Evolutionary conservation across 208 protist genomes (phyloP), one percentile per base, ranked within the genome.

Genomic region (Lotmaria passim): DNA sequence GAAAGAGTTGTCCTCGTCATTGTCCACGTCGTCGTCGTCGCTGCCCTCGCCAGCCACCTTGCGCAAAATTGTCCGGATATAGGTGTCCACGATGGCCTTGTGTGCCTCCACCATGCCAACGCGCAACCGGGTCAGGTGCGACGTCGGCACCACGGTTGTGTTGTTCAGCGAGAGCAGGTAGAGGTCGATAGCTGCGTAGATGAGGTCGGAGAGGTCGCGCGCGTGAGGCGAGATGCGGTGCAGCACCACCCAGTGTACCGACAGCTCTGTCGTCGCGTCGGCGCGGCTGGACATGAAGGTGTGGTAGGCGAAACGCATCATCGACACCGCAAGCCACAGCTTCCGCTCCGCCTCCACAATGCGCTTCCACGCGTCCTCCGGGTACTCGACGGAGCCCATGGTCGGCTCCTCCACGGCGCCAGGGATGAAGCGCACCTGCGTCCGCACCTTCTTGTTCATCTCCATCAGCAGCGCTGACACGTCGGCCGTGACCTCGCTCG

Each of bases 191-290:
- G 85, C 60, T 38, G 91, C 81, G 75, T 91, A 94, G 31, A 96
- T 63, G 56, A 96, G 79, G 70, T 96, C 91, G 7, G 85, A 89
- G 33, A 96, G 59, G 61, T 96, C 87, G 58, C 82, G 79, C 14
- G 89, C 84, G 70, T 90, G 75, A 3, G 87, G 86, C 19, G 89
- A 81, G 58, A 96, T 96, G 68, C 89, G 91, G 34, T 93, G 86
- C 47, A 96, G 79, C 57, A 94, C 86, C 30, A 96, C 91, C 91
- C 91, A 96, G 78, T 96, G 91, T 39, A 96, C 87, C 30, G 85
- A 93, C 26, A 94, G 56, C 48, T 86, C 86, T 14, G 69, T 74
- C 31, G 55, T 70, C 24, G 74, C 33, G 77, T 86, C 85, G 19
- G 82, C 81, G 44, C 85, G 73, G 55, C 86, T 93, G 43, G 89